phyloP scores from a whole-genome alignment of 2,329 filamentous ascomycete genomes.

The Aspergillus novoparasiticus region DNA sequence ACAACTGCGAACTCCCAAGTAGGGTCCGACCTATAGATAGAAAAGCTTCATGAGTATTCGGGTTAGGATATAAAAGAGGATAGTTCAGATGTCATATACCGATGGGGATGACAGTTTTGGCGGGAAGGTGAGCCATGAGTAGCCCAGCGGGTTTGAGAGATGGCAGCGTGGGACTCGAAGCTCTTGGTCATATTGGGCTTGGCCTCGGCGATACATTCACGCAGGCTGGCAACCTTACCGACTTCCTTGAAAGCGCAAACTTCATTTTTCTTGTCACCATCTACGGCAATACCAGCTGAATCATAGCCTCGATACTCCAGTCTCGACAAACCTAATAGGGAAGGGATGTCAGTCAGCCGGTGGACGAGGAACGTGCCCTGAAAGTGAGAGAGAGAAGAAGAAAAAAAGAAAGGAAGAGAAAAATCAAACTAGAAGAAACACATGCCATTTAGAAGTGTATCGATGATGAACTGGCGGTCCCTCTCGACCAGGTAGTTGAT shows the following conservation, averaged over 20 bases:
- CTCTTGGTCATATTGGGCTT: conserved; percentile 85
- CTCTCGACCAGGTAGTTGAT: conserved; percentile 99
- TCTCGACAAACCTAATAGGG: conserved; percentile 75
- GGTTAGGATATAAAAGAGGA: not conserved
- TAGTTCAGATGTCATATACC: conserved; percentile 59
- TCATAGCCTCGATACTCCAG: conserved; percentile 99
- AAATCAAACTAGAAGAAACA: too few species aligned
- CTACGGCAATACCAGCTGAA: conserved; percentile 91
- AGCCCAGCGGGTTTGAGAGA: conserved; percentile 98
- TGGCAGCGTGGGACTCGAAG: conserved; percentile 97
- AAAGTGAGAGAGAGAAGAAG: too few species aligned
- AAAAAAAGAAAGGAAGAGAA: too few species aligned
- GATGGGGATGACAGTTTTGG: conserved; percentile 96
- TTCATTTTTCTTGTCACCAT: conserved; percentile 98
- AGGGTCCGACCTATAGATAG: conserved; percentile 73
- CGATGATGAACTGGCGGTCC: conserved; percentile 93
- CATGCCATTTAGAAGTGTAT: conserved; percentile 91
- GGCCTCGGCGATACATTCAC: conserved; percentile 82
- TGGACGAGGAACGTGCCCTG: conserved; percentile 38
- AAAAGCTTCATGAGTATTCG: not conserved
- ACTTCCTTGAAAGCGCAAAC: conserved; percentile 98
- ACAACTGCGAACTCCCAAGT: conserved; percentile 96
- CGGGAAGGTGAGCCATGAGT: conserved; percentile 94
- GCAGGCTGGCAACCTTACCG: conserved; percentile 96
- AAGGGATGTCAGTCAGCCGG: not conserved